These are phyloP conservation scores for Smallanthus sonchifolius DNA, from an alignment of 129 eudicot genomes.

Conservation along the genomic window DNA sequence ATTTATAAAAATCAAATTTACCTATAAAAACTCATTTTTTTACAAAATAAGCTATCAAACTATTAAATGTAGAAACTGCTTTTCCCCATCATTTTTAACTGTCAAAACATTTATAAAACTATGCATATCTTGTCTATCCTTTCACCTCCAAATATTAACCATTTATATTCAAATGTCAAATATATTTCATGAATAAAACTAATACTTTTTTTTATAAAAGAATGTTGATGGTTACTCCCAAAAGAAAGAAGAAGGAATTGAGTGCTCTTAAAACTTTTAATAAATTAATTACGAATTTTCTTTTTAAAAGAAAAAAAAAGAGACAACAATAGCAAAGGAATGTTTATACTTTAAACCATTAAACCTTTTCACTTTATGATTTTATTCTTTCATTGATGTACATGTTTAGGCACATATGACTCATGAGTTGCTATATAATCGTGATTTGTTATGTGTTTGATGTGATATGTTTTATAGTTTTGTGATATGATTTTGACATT, in stretches of 20 bases:
- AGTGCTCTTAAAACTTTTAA: background rate
- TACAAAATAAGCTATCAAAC: too few relatives aligned
- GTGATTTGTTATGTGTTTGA: background rate
- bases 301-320: background rate
- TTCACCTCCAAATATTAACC: too few relatives aligned
- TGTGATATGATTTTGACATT: conserved; percentile 25
- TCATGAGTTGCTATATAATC: background rate
- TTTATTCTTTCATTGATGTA: background rate
- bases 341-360: background rate
- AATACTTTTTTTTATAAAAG: background rate
- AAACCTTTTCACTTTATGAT: background rate
- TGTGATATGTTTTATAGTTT: conserved; percentile 10
- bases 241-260: background rate
- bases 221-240: too few relatives aligned
- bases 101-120: too few relatives aligned
- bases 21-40: too few relatives aligned
- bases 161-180: background rate
- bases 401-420: background rate
- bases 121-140: too few relatives aligned
- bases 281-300: background rate
- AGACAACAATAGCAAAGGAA: background rate
- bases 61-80: too few relatives aligned
- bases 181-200: background rate
- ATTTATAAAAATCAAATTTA: too few relatives aligned
- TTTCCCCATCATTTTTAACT: too few relatives aligned